Evolutionary conservation across 140 eudicot genomes (phyloP).

Genomic region (Cichorium intybus): DNA sequence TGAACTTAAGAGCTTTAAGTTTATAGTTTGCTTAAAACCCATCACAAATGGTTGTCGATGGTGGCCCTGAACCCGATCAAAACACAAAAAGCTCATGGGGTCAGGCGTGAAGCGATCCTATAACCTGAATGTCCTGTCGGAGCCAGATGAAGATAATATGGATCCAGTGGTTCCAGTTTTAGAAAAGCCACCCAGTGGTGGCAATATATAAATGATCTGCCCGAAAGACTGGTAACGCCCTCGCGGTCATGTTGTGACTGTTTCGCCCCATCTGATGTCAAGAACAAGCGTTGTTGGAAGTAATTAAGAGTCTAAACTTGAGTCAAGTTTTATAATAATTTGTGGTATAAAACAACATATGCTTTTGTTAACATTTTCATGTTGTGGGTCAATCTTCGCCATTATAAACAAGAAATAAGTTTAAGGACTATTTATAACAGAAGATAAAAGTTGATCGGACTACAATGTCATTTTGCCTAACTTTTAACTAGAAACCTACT

Average conservation of each 20-base stretch:
- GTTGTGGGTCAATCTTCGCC: not conserved
- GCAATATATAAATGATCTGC: not conserved
- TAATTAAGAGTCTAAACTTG: not conserved
- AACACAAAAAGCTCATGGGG: constrained; percentile 1
- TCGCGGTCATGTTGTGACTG: too few relatives aligned
- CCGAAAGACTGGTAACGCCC: not conserved
- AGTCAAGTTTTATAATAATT: not conserved
- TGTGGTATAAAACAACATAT: not conserved
- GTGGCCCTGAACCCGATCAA: constrained; percentile 15
- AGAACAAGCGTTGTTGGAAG: not conserved
- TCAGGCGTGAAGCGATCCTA: constrained; percentile 35
- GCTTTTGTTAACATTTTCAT: not conserved
- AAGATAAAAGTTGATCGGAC: too few relatives aligned
- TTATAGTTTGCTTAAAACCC: too few relatives aligned
- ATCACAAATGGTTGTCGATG: not conserved
- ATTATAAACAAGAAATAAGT: too few relatives aligned
- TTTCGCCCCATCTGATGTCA: not conserved
- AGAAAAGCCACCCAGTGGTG: not conserved
- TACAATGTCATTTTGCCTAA: too few relatives aligned
- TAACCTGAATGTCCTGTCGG: constrained; percentile 52
- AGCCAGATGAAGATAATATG: constrained; percentile 44
- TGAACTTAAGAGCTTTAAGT: too few relatives aligned
- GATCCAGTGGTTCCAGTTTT: not conserved
- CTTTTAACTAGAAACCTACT: too few relatives aligned
- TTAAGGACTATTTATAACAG: too few relatives aligned